phyloP scores from a whole-genome alignment of 768 basidiomycete genomes.

The Psilocybe tampanensis region DNA sequence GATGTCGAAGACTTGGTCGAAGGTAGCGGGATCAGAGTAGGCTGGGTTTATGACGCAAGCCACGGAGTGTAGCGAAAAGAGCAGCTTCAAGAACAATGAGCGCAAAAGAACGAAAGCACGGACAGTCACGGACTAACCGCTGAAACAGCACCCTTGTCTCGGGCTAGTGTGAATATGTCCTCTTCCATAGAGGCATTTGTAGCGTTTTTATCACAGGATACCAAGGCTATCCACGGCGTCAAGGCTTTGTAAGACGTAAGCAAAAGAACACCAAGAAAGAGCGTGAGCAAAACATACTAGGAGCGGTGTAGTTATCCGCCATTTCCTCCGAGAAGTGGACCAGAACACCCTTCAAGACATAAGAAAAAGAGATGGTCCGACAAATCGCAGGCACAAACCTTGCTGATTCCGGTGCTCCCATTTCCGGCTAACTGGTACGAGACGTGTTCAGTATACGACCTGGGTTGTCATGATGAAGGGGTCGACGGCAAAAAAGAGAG shows the following conservation, averaged over 20 bases:
- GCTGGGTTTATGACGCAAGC: constrained; percentile 77
- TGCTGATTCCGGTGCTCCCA: constrained; percentile 50
- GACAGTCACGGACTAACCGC: constrained; percentile 50
- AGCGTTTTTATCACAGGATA: constrained; percentile 80
- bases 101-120: neutral
- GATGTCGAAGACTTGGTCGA: constrained; percentile 76
- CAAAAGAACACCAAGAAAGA: neutral
- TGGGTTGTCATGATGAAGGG: constrained; percentile 18
- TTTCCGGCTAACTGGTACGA: constrained; percentile 62
- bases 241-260: constrained; percentile 42
- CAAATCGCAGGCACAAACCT: constrained; percentile 40
- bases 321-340: constrained; percentile 80
- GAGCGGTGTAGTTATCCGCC: constrained; percentile 48
- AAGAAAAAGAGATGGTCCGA: constrained; percentile 1
- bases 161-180: constrained; percentile 85
- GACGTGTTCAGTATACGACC: constrained; percentile 55
- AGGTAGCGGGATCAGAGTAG: constrained; percentile 63
- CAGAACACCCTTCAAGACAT: constrained; percentile 69
- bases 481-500: neutral
- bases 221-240: constrained; percentile 91
- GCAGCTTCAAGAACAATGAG: constrained; percentile 45
- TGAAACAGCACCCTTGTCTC: constrained; percentile 76
- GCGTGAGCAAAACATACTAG: constrained; percentile 29
- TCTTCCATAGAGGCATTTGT: constrained; percentile 58
- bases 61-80: constrained; percentile 74